Conservation (phyloP, 768 basidiomycete genomes). For the Russula sp. region DNA sequence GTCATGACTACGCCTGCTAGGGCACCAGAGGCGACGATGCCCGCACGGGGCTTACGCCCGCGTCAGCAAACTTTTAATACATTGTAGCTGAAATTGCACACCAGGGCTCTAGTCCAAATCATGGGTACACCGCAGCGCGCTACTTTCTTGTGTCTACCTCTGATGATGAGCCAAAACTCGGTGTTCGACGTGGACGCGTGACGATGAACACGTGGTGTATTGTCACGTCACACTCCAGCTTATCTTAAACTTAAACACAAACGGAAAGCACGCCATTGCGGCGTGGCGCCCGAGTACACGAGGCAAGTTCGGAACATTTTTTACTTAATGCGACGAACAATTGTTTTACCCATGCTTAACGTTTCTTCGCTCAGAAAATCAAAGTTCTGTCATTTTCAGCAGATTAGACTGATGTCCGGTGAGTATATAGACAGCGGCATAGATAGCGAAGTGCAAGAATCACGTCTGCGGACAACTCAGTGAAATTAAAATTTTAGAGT, state of each 20-base stretch:
- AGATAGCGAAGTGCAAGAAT: neutral
- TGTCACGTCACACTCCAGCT: slow-evolving; percentile 12
- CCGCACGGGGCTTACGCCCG: slow-evolving; percentile 10
- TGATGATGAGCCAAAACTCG: neutral
- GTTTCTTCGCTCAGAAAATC: neutral
- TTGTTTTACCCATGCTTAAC: neutral
- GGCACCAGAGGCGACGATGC: slow-evolving; percentile 13
- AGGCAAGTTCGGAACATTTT: neutral
- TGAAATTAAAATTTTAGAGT: slow-evolving; percentile 21
- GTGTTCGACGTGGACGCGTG: neutral
- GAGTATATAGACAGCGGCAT: neutral
- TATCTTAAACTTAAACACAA: neutral
- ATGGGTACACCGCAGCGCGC: neutral
- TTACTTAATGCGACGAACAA: slow-evolving; percentile 1
- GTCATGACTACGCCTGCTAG: slow-evolving; percentile 11
- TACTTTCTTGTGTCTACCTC: neutral
- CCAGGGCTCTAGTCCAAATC: slow-evolving; percentile 25
- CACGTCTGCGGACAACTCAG: neutral
- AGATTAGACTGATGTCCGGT: neutral
- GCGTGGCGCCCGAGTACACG: neutral
- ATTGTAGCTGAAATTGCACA: neutral
- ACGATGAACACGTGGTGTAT: slow-evolving; percentile 6
- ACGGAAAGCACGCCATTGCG: neutral
- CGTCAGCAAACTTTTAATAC: neutral
- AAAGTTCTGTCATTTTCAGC: slow-evolving; percentile 10